phyloP scores from a whole-genome alignment of 306 rosid species.

The Senna tora region DNA sequence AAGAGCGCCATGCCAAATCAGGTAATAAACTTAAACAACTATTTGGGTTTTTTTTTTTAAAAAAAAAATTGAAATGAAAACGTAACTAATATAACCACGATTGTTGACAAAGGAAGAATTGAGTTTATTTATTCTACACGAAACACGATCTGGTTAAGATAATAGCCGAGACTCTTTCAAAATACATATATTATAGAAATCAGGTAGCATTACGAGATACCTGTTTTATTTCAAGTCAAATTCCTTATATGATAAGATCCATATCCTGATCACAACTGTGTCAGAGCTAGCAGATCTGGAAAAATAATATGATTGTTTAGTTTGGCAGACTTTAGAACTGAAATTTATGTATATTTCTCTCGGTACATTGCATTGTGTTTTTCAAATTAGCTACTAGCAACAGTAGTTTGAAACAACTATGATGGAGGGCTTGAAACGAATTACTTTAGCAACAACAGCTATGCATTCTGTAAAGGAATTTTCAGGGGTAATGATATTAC shows the following conservation, averaged over 20 bases:
- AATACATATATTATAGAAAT: not conserved
- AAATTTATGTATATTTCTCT: no score
- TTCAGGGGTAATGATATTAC: slow-evolving; percentile 28
- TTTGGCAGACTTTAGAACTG: no score
- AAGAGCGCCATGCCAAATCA: not conserved
- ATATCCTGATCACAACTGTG: not conserved
- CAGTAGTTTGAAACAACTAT: no score
- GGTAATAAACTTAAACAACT: no score
- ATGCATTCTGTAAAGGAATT: slow-evolving; percentile 34
- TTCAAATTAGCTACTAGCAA: no score
- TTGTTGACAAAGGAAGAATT: not conserved
- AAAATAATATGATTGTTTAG: no score
- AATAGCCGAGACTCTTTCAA: not conserved
- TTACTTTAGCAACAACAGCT: slow-evolving; percentile 55
- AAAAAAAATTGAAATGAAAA: not conserved
- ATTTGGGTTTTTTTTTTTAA: no score
- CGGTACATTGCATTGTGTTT: no score
- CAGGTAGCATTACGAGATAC: not conserved
- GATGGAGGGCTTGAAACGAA: no score
- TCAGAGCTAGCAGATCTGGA: not conserved
- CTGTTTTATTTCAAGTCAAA: not conserved
- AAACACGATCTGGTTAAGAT: no score
- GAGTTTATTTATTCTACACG: not conserved
- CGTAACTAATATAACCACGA: not conserved
- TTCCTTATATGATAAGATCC: not conserved